Conservation (phyloP, 805 yeast genomes). For the Saccharomyces kudriavzevii region DNA sequence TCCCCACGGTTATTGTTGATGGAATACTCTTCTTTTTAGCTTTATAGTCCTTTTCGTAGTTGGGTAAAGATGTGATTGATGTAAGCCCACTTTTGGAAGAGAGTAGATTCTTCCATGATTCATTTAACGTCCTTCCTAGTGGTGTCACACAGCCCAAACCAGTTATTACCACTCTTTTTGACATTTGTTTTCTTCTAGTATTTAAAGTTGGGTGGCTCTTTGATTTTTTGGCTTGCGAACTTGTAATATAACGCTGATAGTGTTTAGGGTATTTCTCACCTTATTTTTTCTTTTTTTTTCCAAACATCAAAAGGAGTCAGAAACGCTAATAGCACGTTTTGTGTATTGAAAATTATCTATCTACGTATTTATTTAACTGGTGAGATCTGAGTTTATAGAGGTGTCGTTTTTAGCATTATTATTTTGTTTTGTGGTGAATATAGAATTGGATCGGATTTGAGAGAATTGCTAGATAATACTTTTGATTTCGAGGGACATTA, state of each 20-base stretch:
- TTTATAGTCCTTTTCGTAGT: constrained; percentile 32
- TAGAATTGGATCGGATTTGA: not conserved
- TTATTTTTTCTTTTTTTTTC: not conserved
- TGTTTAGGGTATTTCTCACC: not conserved
- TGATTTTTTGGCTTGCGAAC: no score
- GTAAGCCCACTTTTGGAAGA: constrained; percentile 49
- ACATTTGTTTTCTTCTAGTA: not conserved
- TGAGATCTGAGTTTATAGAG: not conserved
- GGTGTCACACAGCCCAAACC: constrained; percentile 88
- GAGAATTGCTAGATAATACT: not conserved
- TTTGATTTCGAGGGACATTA: constrained; percentile 7
- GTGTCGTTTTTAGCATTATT: not conserved
- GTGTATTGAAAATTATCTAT: not conserved
- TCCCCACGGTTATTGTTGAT: constrained; percentile 60
- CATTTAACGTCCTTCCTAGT: constrained; percentile 58
- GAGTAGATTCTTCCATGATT: constrained; percentile 48
- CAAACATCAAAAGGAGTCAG: not conserved
- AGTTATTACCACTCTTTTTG: constrained; percentile 74
- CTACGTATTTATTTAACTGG: not conserved
- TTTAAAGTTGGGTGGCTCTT: not conserved
- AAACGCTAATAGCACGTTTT: not conserved
- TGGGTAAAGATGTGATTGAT: constrained; percentile 38
- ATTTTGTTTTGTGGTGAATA: not conserved
- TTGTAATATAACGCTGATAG: not conserved
- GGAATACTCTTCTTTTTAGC: constrained; percentile 46